phyloP scores from a whole-genome alignment of 208 protist genomes.

The Leptomonas seymouri region DNA sequence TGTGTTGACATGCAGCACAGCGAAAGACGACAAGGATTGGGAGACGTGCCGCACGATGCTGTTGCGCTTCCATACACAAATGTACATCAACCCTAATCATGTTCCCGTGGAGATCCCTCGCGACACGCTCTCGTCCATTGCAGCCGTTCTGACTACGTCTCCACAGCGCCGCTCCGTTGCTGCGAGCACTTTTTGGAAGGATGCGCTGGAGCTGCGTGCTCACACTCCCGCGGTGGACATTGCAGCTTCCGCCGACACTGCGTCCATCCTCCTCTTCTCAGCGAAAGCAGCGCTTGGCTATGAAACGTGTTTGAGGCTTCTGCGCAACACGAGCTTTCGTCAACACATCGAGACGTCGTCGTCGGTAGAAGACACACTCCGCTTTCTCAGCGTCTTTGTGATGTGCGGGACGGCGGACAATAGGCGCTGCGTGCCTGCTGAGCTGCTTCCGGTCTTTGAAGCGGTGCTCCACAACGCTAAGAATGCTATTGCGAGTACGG shows the following conservation, averaged over 20 bases:
- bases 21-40: background rate
- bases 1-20: conserved; percentile 11
- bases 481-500: conserved; percentile 6
- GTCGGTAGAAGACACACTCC: conserved; percentile 6
- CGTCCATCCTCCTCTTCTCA: conserved; percentile 5
- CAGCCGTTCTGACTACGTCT: conserved; percentile 17
- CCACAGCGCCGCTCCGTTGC: conserved; percentile 19
- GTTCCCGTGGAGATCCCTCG: conserved; percentile 9
- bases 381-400: conserved; percentile 19
- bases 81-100: conserved; percentile 29
- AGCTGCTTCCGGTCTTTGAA: background rate
- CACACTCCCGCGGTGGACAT: conserved; percentile 15
- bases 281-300: conserved; percentile 8
- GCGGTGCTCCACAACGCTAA: conserved; percentile 13
- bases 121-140: conserved; percentile 24
- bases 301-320: background rate
- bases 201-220: conserved; percentile 19
- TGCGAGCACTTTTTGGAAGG: conserved; percentile 20
- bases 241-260: conserved; percentile 6
- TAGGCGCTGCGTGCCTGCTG: background rate
- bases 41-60: conserved; percentile 16
- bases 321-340: background rate
- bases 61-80: conserved; percentile 21
- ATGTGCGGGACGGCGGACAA: conserved; percentile 7
- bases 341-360: background rate